Conservation (phyloP, 108 stramenopile genomes). For the Cyclostephanos tholiformis region DNA sequence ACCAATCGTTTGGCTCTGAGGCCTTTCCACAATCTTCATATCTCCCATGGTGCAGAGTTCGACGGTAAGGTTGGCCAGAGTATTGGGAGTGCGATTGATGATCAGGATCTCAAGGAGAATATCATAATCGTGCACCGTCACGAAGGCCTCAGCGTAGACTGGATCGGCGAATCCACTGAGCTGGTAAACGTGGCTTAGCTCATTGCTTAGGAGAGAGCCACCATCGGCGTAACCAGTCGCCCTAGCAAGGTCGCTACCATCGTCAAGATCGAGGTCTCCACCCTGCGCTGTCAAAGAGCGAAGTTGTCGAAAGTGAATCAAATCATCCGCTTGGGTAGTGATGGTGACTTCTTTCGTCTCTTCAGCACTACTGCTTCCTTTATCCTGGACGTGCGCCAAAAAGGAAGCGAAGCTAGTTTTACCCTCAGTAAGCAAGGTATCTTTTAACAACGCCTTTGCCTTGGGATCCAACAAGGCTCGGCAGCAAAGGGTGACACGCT, state of each 20-base stretch:
- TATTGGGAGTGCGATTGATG: slow-evolving; percentile 97
- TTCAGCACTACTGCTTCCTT: slow-evolving; percentile 68
- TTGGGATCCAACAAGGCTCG: slow-evolving; percentile 91
- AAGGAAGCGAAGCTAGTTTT: slow-evolving; percentile 73
- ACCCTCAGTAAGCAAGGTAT: slow-evolving; percentile 77
- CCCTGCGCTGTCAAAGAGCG: slow-evolving; percentile 80
- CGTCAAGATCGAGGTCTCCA: slow-evolving; percentile 97
- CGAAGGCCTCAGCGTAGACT: slow-evolving; percentile 97
- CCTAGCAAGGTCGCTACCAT: slow-evolving; percentile 95
- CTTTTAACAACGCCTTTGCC: slow-evolving; percentile 68
- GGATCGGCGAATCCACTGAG: slow-evolving; percentile 98
- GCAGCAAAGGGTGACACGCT: slow-evolving; percentile 88
- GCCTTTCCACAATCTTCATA: slow-evolving; percentile 98
- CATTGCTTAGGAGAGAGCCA: slow-evolving; percentile 60
- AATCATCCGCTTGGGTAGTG: slow-evolving; percentile 91
- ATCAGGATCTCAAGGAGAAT: slow-evolving; percentile 97
- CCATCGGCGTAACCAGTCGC: slow-evolving; percentile 89
- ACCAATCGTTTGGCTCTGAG: slow-evolving; percentile 94
- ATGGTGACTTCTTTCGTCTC: slow-evolving; percentile 57
- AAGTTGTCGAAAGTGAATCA: slow-evolving; percentile 99
- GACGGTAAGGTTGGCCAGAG: slow-evolving; percentile 95
- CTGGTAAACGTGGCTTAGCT: slow-evolving; percentile 93
- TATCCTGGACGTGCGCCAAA: slow-evolving; percentile 73
- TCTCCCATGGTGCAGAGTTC: slow-evolving; percentile 99
- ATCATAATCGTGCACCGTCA: slow-evolving; percentile 99